A percentile compares a stretch with the other conserved stretches of the same genome.
Evolutionary conservation across 176 grass and related monocot genomes (phyloP).

Genomic region (Carex cristatella): DNA sequence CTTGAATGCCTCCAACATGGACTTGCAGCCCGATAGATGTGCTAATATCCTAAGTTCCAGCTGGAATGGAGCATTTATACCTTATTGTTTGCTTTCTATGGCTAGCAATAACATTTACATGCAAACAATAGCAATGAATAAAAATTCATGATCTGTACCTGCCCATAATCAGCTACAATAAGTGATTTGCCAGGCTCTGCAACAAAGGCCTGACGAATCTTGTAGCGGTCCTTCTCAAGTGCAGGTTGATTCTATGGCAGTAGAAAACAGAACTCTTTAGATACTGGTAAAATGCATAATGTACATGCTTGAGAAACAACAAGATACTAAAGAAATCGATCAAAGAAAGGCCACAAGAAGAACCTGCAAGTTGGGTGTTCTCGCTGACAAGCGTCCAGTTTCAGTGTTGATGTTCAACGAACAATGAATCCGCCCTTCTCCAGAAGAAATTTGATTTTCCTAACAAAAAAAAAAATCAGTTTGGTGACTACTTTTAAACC

Average conservation of each 20-base stretch:
- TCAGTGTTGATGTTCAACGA: conserved; percentile 98
- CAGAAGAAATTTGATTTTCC: conserved; percentile 87
- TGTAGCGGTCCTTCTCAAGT: conserved; percentile 86
- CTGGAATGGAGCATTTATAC: conserved; percentile 27
- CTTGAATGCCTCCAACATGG: conserved; percentile 93
- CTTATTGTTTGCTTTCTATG: conserved; percentile 3
- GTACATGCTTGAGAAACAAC: background rate
- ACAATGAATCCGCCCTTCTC: conserved; percentile 72
- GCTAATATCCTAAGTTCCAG: conserved; percentile 97
- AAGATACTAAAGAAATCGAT: background rate
- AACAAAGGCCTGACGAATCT: conserved; percentile 96
- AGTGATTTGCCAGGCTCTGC: conserved; percentile 76
- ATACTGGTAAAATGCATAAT: conserved; percentile 24
- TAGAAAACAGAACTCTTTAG: conserved; percentile 14
- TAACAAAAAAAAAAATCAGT: conserved; percentile 19
- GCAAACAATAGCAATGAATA: conserved; percentile 9
- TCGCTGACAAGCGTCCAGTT: conserved; percentile 90
- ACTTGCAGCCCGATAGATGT: conserved; percentile 76
- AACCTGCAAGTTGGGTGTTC: conserved; percentile 95
- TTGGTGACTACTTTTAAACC: conserved; percentile 1
- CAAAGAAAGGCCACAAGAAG: conserved; percentile 6
- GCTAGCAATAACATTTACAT: conserved; percentile 6
- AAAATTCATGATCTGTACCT: conserved; percentile 40
- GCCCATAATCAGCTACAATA: conserved; percentile 99
- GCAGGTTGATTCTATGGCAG: conserved; percentile 85